Evolutionary conservation across 2,329 filamentous ascomycete species (phyloP), one percentile per base, ranked within the genome.

Genomic region (Madurella fahalii): DNA sequence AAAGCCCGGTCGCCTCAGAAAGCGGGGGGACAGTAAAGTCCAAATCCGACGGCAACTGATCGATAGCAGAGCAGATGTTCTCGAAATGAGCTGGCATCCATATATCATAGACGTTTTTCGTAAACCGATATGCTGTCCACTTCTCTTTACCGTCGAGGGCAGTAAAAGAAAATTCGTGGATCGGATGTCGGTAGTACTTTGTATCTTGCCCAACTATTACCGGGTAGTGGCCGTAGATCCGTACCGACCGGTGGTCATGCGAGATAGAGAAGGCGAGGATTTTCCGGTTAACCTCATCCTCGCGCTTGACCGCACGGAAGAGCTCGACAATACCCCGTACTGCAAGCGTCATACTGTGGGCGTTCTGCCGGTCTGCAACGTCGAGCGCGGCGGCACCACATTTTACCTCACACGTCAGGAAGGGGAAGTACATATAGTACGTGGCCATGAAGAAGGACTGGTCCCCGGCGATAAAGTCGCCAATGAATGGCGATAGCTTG

Each of bases 391-490:
- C 66, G 30, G 64, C 62, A 43, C 74, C 69, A 56, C 71, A 76
- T 61, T 78, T 77, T 1, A 78, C 74, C 61, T 80, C 74, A 62
- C 71, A 76, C 0, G 72, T 72, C 0, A 80, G 65, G 58, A 79
- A 80, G 2, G 75, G 75, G 59, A 81, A 78, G 65, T 73, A 76
- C 68, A 79, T 77, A 4, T 71, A 65, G 52, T 69, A 74, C 11
- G 73, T 79, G 9, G 61, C 71, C 67, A 75, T 49, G 16, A 78
- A 76, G 57, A 64, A 71, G 17, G 70, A 78, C 48, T 62, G 61
- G 47, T 73, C 66, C 13, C 65, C 64, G 31, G 48, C 40, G 25
- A 68, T 41, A 9, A 65, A 64, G 37, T 73, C 61, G 49, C 69
- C 67, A 47, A 74, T 60, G 45, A 72, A 72, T 9, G 70, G 69